Base-by-base conservation (phyloP, 2,329 filamentous ascomycete species). In the Neopestalotiopsis sp. region DNA sequence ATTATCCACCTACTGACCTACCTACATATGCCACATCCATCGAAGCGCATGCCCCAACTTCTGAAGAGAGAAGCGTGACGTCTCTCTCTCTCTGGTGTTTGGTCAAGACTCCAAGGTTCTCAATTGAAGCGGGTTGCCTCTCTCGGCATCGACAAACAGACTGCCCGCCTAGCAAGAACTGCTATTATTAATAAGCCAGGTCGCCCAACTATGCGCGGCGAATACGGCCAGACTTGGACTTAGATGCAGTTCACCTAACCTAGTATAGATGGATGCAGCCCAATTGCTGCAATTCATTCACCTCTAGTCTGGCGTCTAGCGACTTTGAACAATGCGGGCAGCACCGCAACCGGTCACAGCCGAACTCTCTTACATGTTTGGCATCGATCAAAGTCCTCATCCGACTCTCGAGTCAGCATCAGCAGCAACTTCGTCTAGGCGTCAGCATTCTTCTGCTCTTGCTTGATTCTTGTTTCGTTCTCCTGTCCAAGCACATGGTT, bases 331-430 rank as follows among this genome's bases (percentile, higher is more conserved):
- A 53, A 53, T 53, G 45, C 45, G 45, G n/a, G 57, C 57, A 59
- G 57, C 24, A 28, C 57, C 57, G 57, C 57, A 59, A 59, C 30
- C 57, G 57, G 57, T 59, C 57, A 59, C 57, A 30, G 45, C 45
- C 45, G 45, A 53, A n/a, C 14, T 53, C 45, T 53, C 45, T 17
- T 53, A 53, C 45, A 53, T 20, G 45, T 53, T 53, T 53, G 17
- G 45, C 20, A 20, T 53, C 45, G 45, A 17, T 53, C 14, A 20
- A 53, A 20, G 45, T 20, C n/a, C 9, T 20, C 45, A 17, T 53
- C 14, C 14, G 45, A 49, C 13, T 49, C 17, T 53, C n/a, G 45
- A n/a, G 6, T 53, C 17, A 53, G 45, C 45, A 53, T 20, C 14
- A 17, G 17, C 14, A 53, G 45, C 45, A 53, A 28, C 24, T 28